Conservation (phyloP, 108 stramenopile species). For the Nitzschia inconspicua region DNA sequence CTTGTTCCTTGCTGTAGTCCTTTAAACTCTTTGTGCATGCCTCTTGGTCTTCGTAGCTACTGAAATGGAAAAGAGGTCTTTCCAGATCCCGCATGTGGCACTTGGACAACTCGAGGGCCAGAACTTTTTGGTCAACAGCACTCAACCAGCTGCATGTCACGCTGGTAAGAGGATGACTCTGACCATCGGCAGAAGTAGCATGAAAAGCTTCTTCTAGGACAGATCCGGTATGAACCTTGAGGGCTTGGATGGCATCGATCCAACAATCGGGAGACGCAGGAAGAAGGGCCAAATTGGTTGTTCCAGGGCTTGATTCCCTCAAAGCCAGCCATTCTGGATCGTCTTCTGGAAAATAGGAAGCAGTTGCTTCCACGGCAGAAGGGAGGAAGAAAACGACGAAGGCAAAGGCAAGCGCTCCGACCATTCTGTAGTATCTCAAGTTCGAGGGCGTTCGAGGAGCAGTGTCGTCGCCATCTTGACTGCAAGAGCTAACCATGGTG, state of each 20-base stretch:
- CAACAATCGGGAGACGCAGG: conserved; percentile 35
- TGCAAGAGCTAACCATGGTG: no score
- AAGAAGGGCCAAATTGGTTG: conserved; percentile 6
- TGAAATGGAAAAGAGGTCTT: conserved; percentile 5
- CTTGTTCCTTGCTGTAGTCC: not conserved
- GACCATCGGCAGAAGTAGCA: not conserved
- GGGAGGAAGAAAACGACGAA: no score
- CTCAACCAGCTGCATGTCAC: conserved; percentile 22
- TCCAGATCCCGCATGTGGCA: conserved; percentile 35
- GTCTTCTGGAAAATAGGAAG: no score
- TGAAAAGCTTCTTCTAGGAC: no score
- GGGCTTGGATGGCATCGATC: conserved; percentile 19
- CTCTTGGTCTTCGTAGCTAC: not conserved
- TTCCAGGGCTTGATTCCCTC: conserved; percentile 37
- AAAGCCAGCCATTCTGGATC: conserved; percentile 60
- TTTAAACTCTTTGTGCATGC: not conserved
- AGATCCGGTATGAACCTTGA: conserved; percentile 1
- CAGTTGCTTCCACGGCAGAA: no score
- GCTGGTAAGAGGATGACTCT: not conserved
- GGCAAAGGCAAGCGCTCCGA: no score
- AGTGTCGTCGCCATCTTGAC: no score
- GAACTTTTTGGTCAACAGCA: conserved; percentile 26
- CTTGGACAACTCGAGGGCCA: conserved; percentile 30
- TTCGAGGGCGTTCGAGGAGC: no score
- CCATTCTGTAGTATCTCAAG: no score